Base-by-base conservation (phyloP, 139 green algal species). In the Pleodorina starrii region DNA sequence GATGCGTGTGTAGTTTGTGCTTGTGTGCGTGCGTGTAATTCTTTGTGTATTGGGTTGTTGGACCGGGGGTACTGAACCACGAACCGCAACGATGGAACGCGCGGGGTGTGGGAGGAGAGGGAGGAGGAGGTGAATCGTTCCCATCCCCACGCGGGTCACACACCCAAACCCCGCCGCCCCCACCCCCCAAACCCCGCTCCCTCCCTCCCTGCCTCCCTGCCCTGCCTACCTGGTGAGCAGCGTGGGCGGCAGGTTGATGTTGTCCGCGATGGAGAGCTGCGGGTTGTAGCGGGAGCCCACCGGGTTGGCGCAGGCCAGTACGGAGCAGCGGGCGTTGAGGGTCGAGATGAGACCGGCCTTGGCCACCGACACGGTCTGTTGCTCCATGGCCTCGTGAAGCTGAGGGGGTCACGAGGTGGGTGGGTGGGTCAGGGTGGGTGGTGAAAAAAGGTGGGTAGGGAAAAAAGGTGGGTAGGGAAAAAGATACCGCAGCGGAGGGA, bases 321-420 rank as follows among this genome's bases (percentile, higher is more conserved):
- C 95, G 46, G 94, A 97, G 43, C 97, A 99, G 81, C 98, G 95
- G 9, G 98, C 98, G 92, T 99, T 99, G 19, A 99, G 95, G 3
- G 97, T 98, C 35, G 95, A 96, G 85, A 99, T 99, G 92, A 99
- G 99, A 50, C 98, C 98, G 0, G 98, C 98, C 96, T 99, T 99
- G 89, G 98, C 98, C 66, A 99, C 95, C 0, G 93, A 97, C 71
- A 99, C 97, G 16, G 98, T 99, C 94, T 99, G 97, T 76, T 87
- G 81, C 81, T 87, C 81, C 81, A 75, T 88, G 66, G 78, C 97
- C 92, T 99, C 95, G 75, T 97, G 96, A 88, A 98, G 90, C 93
- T 96, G 59, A 14, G 43, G 46, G 48, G 32, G n/a, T n/a, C n/a
- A n/a, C n/a, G n/a, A n/a, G n/a, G n/a, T n/a, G n/a, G 10, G 29